Base-by-base conservation (phyloP, 2,329 filamentous ascomycete species). In the Trichoderma sp. region DNA sequence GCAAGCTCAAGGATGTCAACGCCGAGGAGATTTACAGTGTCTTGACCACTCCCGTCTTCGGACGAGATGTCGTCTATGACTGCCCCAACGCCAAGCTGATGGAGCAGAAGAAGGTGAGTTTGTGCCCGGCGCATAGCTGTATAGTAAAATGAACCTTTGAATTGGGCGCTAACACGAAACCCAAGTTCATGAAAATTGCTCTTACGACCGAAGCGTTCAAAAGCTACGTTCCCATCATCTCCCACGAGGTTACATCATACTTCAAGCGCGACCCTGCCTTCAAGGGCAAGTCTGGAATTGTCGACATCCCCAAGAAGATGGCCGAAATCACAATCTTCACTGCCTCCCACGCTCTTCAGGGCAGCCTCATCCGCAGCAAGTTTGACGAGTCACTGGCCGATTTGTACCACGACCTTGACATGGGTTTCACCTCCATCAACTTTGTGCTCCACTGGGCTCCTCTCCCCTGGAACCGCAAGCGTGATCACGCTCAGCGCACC, bases 51-150 rank as follows among this genome's bases (percentile, higher is more conserved):
- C 88, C 88, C 28, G 88, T 90, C 62, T 97, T 97, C 79, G 94
- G 94, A 75, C 90, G 89, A 77, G 91, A 95, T 83, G 94, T 97
- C 30, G 93, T 97, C 68, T 97, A 97, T 80, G 94, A 97, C 80
- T 96, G 93, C 83, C 93, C 93, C 55, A 97, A 97, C 80, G 87
- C 93, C 72, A 97, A 97, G 83, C 88, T 97, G 79, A 97, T 97
- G 94, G 94, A 97, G 84, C 94, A 97, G 86, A 97, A 97, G 86
- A 96, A 95, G 89, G 93, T 94, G 80, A 74, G 82, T 72, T 68
- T 61, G 28, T 28, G 15, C 20, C 53, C 28, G 28, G 28, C 23
- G 6, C 53, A 20, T 43, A 28, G 34, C n/a, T 3, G n/a, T 50
- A 34, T 5, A 3, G n/a, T 9, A 6, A 34, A 11, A 20, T 20